Evolutionary conservation across 495 filamentous ascomycete species (phyloP), one percentile per base, ranked within the genome.

Genomic region (Penicillium coffeae): DNA sequence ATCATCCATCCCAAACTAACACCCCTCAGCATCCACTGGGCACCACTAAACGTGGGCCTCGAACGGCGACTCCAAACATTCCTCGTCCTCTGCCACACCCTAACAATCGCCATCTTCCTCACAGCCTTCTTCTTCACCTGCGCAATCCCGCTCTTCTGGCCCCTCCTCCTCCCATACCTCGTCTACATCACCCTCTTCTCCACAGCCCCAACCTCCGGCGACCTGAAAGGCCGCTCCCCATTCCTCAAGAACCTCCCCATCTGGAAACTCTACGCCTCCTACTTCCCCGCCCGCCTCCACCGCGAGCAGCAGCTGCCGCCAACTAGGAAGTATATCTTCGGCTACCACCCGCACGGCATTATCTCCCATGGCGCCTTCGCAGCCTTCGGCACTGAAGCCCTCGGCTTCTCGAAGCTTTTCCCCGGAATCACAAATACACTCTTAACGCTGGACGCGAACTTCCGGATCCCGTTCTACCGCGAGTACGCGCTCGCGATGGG

Each of bases 271-370:
- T 97, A 96, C 64, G 90, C 87, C 35, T 86, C 81, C 14, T 98
- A 97, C 73, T 98, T 93, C 68, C 93, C 93, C 1, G 87, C 89
- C 10, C 76, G 79, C 22, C 79, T 98, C 22, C 90, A 97, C 66
- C 86, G 92, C 47, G 90, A 88, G 32, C 76, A 85, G 54, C 69
- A 47, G 14, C 82, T 98, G 2, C 80, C 87, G 12, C 77, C 89
- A 0, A 88, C 85, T 2, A 79, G 89, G 48, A 97, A 97, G 69
- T 98, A 97, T 70, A 92, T 98, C 55, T 95, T 98, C 62, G 93
- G 94, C 35, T 96, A 97, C 64, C 93, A 96, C 60, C 92, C 92
- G 0, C 92, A 97, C 64, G 93, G 93, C 34, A 96, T 98, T 66
- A 95, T 98, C 58, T 90, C 86, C 12, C 89, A 96, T 59, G 93